phyloP scores from a whole-genome alignment of 2,329 filamentous ascomycete genomes.

The Epichloe baconii region DNA sequence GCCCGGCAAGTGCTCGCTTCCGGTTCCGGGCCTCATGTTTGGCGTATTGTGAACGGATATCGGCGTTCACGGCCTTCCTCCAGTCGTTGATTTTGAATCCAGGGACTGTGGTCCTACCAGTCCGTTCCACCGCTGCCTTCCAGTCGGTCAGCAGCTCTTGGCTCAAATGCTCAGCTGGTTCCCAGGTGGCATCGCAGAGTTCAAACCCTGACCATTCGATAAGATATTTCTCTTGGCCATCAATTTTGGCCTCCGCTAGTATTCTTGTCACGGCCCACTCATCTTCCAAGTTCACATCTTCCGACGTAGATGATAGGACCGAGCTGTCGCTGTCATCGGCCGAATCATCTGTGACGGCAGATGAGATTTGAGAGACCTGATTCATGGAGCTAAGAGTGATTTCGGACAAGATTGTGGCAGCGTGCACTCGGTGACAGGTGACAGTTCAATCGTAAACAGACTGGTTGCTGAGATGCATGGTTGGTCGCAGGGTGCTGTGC shows the following conservation, averaged over 20 bases:
- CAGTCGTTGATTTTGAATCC: conserved; percentile 27
- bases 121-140: conserved; percentile 26
- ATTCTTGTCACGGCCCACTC: conserved; percentile 40
- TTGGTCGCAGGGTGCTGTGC: background rate
- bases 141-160: conserved; percentile 27
- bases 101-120: conserved; percentile 17
- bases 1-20: conserved; percentile 26
- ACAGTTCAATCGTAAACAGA: background rate
- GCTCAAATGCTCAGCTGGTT: conserved; percentile 32
- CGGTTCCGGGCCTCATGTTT: conserved; percentile 31
- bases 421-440: background rate
- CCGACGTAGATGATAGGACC: conserved; percentile 21
- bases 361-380: background rate
- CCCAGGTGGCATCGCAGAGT: conserved; percentile 32
- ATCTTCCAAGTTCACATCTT: conserved; percentile 20
- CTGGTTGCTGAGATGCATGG: background rate
- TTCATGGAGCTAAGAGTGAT: background rate
- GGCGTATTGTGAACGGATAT: conserved; percentile 16
- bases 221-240: conserved; percentile 18
- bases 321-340: conserved; percentile 12
- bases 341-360: background rate
- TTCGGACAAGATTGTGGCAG: background rate
- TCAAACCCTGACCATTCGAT: conserved; percentile 25
- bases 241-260: conserved; percentile 29
- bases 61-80: conserved; percentile 18